A percentile compares a stretch with the other conserved stretches of the same genome.
phyloP scores from a whole-genome alignment of 176 grass and related monocot species.

The Phyllostachys edulis region DNA sequence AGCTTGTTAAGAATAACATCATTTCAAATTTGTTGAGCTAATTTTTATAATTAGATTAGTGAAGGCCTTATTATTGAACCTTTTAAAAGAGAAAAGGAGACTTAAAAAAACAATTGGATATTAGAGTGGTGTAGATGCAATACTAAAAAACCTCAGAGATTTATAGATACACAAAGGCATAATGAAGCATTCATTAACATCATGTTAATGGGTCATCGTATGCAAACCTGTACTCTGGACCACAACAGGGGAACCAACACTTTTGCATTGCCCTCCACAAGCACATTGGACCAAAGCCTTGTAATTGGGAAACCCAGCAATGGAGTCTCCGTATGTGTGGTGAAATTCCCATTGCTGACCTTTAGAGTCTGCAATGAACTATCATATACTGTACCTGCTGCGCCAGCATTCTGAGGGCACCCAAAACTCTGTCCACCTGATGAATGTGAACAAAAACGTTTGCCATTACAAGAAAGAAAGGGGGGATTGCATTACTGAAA shows the following conservation, averaged over 20 bases:
- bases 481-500: not conserved
- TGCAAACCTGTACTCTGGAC: slow-evolving; percentile 92
- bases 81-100: not conserved
- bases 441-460: slow-evolving; percentile 6
- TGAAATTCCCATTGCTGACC: slow-evolving; percentile 96
- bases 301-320: slow-evolving; percentile 81
- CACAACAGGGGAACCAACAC: slow-evolving; percentile 94
- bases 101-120: not conserved
- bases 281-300: slow-evolving; percentile 92
- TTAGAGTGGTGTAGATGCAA: not conserved
- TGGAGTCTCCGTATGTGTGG: slow-evolving; percentile 89
- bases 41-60: slow-evolving; percentile 24
- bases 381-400: slow-evolving; percentile 92
- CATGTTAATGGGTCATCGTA: not conserved
- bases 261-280: slow-evolving; percentile 82
- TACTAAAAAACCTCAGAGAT: slow-evolving; percentile 5
- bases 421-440: slow-evolving; percentile 89
- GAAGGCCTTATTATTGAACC: not conserved
- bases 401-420: slow-evolving; percentile 85
- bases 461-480: slow-evolving; percentile 5
- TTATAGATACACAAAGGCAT: slow-evolving; percentile 3
- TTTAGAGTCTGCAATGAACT: slow-evolving; percentile 82
- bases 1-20: not conserved
- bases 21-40: not conserved
- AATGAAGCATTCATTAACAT: not conserved